phyloP scores from a whole-genome alignment of 2,329 filamentous ascomycete genomes.

The Paraphoma sp. region DNA sequence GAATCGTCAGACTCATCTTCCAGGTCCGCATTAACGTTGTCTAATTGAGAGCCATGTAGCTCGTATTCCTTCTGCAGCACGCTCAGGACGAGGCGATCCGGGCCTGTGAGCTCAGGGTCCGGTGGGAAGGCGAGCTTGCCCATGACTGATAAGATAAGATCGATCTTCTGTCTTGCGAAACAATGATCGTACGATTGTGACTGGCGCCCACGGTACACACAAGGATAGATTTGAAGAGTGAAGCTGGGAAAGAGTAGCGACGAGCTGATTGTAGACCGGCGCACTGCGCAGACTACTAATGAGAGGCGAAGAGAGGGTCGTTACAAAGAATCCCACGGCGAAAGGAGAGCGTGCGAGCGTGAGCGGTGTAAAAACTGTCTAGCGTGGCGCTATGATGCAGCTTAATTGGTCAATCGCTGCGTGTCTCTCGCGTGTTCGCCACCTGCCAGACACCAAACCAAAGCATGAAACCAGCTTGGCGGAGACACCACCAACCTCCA shows the following conservation, averaged over 20 bases:
- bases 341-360: background rate
- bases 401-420: background rate
- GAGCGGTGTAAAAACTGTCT: background rate
- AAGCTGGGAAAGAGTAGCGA: no score
- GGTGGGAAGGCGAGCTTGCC: conserved; percentile 39
- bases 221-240: background rate
- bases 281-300: background rate
- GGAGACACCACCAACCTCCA: no score
- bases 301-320: background rate
- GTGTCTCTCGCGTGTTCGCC: background rate
- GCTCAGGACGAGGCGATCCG: conserved; percentile 39
- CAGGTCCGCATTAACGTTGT: conserved; percentile 8
- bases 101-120: conserved; percentile 38
- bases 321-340: no score
- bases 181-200: background rate
- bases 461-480: background rate
- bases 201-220: background rate
- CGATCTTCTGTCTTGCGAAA: background rate
- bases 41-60: conserved; percentile 10
- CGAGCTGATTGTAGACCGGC: no score
- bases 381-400: background rate
- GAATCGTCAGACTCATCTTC: conserved; percentile 34
- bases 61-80: conserved; percentile 40
- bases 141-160: conserved; percentile 23
- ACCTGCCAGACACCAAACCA: background rate